These are phyloP conservation scores for Posidonia australis DNA, from an alignment of 106 monocot species.

Conservation along the genomic window DNA sequence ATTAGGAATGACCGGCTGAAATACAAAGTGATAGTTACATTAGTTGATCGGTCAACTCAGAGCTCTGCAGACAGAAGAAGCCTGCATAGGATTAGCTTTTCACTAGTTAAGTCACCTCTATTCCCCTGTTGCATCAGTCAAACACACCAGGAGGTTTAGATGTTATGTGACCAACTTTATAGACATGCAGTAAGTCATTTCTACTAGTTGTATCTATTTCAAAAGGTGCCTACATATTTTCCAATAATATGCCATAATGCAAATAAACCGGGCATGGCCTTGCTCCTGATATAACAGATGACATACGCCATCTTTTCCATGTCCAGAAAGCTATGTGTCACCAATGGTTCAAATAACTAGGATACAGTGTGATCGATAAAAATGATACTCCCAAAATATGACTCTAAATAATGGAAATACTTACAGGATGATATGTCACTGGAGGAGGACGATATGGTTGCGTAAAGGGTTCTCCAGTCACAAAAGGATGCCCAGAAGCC, in stretches of 20 bases:
- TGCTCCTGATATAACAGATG: not conserved
- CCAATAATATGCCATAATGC: not conserved
- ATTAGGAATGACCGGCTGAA: conserved; percentile 62
- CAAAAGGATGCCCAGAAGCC: conserved; percentile 94
- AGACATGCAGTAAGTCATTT: not conserved
- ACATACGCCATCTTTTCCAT: not conserved
- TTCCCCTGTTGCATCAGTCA: conserved; percentile 6
- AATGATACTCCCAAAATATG: no score
- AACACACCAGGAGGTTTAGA: not conserved
- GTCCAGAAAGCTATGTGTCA: not conserved
- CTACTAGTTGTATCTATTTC: no score
- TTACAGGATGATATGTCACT: conserved; percentile 77
- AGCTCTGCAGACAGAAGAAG: conserved; percentile 5
- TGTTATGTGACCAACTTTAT: not conserved
- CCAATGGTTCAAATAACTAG: not conserved
- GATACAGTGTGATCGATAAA: no score
- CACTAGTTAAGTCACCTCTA: conserved; percentile 9
- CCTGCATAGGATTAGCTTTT: conserved; percentile 8
- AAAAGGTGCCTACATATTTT: not conserved
- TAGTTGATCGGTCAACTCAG: not conserved
- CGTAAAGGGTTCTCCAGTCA: conserved; percentile 82
- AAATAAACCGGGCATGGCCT: not conserved
- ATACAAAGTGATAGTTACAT: conserved; percentile 14
- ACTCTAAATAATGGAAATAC: conserved; percentile 10
- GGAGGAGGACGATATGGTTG: conserved; percentile 56